Evolutionary conservation across 2,329 filamentous ascomycete species (phyloP), one percentile per base, ranked within the genome.

Genomic region (Aspergillus sp.): DNA sequence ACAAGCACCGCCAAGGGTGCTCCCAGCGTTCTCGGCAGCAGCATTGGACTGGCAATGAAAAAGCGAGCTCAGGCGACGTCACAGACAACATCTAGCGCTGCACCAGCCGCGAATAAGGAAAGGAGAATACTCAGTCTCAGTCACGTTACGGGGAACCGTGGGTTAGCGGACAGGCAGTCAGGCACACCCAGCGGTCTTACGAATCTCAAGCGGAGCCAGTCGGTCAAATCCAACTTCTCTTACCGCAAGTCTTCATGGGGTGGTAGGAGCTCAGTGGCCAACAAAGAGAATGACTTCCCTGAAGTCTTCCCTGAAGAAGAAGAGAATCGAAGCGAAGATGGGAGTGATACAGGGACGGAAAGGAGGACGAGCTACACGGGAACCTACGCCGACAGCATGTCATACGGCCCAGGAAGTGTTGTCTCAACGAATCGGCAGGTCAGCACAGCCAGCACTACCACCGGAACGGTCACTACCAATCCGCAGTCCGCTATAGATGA

Each of bases 41-140:
- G 73, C 31, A 72, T 81, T 24, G 76, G 76, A 11, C 75, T 81
- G 70, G 78, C 78, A 14, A 62, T 82, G 67, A 83, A 77, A 76
- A 84, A 66, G 80, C 82, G 73, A 75, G 81, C 70, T 57, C 61
- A 84, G 69, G 67, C 77, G 75, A 51, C 76, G 70, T 53, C 73
- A 67, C 56, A 69, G 14, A 58, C 65, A 14, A 70, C 70, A 23
- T 73, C 84, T 2, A 79, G 76, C 17, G 75, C 82, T 2, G 73
- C 77, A 43, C 72, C 77, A 3, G 74, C 75, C 48, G 77, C 79
- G 17, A 78, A 84, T 68, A 69, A 82, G 75, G 83, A 86, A 70
- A 84, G 93, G 41, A 87, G 95, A 49, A 97, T 98, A 68, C 84
- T 96, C 58, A 96, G 91, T 51, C 84, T 98, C 37, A 96, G 89